phyloP scores from a whole-genome alignment of 2,329 filamentous ascomycete species.

The Hypoxylon sp. region DNA sequence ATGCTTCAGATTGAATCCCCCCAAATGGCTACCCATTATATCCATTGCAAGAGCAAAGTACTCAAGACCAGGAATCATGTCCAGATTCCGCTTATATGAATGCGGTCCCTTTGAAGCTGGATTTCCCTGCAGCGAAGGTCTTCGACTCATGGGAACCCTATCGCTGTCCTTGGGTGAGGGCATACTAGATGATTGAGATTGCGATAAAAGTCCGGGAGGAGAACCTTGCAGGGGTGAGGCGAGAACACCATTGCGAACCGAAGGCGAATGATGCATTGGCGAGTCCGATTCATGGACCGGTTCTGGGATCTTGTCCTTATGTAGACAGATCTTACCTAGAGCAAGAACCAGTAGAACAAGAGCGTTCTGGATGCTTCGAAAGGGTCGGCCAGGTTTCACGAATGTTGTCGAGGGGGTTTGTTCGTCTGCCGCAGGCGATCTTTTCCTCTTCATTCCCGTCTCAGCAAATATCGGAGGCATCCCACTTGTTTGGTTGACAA shows the following conservation, averaged over 20 bases:
- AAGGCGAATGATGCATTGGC: conserved; percentile 57
- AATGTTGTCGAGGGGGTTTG: conserved; percentile 51
- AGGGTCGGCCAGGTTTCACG: conserved; percentile 66
- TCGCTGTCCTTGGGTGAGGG: conserved; percentile 69
- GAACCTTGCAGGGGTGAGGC: conserved; percentile 70
- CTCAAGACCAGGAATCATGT: conserved; percentile 88
- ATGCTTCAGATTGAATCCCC: conserved; percentile 83
- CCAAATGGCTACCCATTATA: conserved; percentile 86
- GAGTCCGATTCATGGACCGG: conserved; percentile 67
- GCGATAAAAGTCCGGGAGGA: conserved; percentile 63
- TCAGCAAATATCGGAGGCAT: conserved; percentile 49
- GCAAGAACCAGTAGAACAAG: conserved; percentile 87
- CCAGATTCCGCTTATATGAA: conserved; percentile 74
- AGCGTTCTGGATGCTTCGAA: conserved; percentile 82
- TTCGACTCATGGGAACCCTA: conserved; percentile 62
- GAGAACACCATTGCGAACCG: conserved; percentile 66
- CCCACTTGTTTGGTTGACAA: conserved; percentile 50
- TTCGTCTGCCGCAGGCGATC: conserved; percentile 61
- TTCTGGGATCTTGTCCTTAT: conserved; percentile 69
- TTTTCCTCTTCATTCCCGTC: conserved; percentile 67
- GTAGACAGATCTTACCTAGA: conserved; percentile 83
- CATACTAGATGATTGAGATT: conserved; percentile 66
- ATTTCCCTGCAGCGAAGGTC: conserved; percentile 66
- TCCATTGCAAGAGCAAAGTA: conserved; percentile 91
- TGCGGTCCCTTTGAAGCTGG: conserved; percentile 50